Conservation (phyloP, 306 rosid genomes). For the Gleditsia sinensis region DNA sequence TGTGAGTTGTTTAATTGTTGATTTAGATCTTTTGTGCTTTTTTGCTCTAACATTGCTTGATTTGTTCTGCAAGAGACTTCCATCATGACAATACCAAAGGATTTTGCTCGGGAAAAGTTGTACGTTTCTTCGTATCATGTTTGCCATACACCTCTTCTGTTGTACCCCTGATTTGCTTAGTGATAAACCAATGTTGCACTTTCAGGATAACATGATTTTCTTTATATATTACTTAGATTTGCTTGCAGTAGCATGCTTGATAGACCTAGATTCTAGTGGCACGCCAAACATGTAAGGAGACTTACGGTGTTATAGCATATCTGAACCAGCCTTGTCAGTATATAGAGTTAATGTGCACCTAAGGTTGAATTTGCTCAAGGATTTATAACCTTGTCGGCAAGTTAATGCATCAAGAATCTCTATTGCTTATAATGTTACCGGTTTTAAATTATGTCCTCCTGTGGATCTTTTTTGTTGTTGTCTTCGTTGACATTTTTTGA, state of each 20-base stretch:
- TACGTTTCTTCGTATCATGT: constrained; percentile 22
- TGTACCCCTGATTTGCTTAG: constrained; percentile 11
- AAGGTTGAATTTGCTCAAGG: constrained; percentile 3
- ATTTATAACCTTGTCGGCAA: not conserved
- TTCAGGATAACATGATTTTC: not conserved
- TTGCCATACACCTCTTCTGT: not conserved
- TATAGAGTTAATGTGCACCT: not conserved
- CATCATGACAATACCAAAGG: not conserved
- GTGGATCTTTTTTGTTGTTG: constrained; percentile 12
- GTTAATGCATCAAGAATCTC: not conserved
- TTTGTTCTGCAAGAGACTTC: constrained; percentile 20
- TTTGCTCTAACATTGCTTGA: not conserved
- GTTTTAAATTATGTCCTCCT: not conserved
- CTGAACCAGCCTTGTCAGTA: constrained; percentile 9
- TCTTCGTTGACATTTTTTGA: not conserved
- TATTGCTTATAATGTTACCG: not conserved
- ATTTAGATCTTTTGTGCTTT: constrained; percentile 24
- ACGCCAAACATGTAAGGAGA: constrained; percentile 8
- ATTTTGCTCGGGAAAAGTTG: not conserved
- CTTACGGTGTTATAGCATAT: not conserved
- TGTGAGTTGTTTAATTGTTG: constrained; percentile 50
- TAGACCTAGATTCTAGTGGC: constrained; percentile 10
- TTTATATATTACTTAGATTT: not conserved
- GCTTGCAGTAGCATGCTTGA: constrained; percentile 1
- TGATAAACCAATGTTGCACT: not conserved